These are phyloP conservation scores for Dittrichia graveolens DNA, from an alignment of 129 eudicot genomes.

Conservation along the genomic window DNA sequence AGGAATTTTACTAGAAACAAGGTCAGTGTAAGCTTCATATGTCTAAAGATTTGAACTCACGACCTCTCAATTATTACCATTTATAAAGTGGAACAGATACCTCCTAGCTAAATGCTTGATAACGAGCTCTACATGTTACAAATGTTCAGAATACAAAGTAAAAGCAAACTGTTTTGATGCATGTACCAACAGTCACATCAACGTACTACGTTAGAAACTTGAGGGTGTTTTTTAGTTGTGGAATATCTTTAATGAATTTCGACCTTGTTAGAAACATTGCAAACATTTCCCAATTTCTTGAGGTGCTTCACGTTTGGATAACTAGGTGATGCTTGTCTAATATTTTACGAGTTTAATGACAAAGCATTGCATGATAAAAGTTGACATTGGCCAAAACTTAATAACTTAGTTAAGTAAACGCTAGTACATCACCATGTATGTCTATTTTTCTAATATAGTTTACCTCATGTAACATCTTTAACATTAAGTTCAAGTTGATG, in stretches of 20 bases:
- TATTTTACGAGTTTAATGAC: not conserved
- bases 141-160: not conserved
- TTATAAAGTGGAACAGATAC: not conserved
- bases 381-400: not conserved
- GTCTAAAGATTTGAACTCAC: constrained; percentile 9
- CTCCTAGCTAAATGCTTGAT: not conserved
- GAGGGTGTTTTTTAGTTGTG: not conserved
- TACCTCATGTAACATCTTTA: not conserved
- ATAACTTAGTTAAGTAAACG: not conserved
- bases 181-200: not conserved
- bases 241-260: not conserved
- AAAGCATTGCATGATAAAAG: not conserved
- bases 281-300: not conserved
- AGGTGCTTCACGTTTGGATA: not conserved
- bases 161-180: not conserved
- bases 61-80: constrained; percentile 2
- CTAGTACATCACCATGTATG: constrained; percentile 18
- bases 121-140: not conserved
- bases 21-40: constrained; percentile 2
- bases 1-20: constrained; percentile 8
- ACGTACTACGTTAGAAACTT: not conserved
- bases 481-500: constrained; percentile 14
- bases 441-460: not conserved
- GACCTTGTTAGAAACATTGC: not conserved
- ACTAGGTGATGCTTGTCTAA: constrained; percentile 2